Evolutionary conservation across 345 rosid genomes (phyloP), one percentile per base, ranked within the genome.

Genomic region (Capsella bursapastoris): DNA sequence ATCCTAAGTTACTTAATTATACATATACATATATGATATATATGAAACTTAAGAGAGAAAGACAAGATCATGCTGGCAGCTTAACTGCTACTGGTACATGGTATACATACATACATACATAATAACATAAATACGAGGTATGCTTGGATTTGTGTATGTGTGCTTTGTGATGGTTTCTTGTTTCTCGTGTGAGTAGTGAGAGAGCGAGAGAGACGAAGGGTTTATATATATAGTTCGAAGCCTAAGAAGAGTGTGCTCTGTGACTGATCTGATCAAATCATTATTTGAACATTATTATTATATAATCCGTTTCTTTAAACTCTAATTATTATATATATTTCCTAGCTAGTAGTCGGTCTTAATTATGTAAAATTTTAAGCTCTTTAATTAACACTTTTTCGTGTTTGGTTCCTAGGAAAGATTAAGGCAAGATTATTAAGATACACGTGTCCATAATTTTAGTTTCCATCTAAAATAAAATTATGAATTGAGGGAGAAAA

Each of bases 11-110:
- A 32, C 64, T 37, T 37, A 49, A 27, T 8, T 8, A 67, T 31
- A 32, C 0, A 34, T 34, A 34, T 31, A 31, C 5, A 31, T 31
- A 31, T 31, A 4, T 31, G 18, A 5, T 31, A 5, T 32, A 1
- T 34, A 32, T 22, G 37, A 61, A 43, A n/a, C 64, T 38, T 61
- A 41, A 5, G 55, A 69, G 75, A 76, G 59, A 59, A 76, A 76
- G 79, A 76, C 70, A 53, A 76, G 79, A 76, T 76, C 79, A 76
- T 76, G 79, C 79, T 76, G 79, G 79, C 79, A 76, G 79, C 79
- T 76, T 76, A 76, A 69, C 79, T 76, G 79, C 79, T 76, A 69
- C 18, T 69, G 57, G 79, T 76, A 58, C 79, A 76, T 69, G 79
- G 70, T 27, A 41, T 32, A 31, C 53, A 50, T 38, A 38, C 41